Evolutionary conservation across 1,139 yeast species (phyloP).

Genomic region (Arxiozyma telluris): DNA sequence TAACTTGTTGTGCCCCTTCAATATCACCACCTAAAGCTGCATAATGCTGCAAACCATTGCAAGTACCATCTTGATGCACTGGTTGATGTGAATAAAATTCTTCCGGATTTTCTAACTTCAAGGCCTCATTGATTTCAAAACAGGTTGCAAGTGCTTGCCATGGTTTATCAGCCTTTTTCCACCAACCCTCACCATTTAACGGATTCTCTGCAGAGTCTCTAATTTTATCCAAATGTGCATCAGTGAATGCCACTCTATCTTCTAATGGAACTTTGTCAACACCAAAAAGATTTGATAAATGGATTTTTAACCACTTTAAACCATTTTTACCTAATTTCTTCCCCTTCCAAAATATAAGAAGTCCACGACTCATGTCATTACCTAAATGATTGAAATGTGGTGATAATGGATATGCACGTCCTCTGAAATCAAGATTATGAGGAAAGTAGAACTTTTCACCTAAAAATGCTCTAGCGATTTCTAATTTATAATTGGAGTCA

Average conservation of each 20-base stretch:
- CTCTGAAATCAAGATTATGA: conserved; percentile 89
- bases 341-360: conserved; percentile 84
- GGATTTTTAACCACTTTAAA: conserved; percentile 80
- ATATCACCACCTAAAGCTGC: conserved; percentile 96
- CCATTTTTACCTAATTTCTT: conserved; percentile 68
- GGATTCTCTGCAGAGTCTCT: conserved; percentile 68
- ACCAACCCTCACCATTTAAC: conserved; percentile 53
- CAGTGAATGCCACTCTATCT: conserved; percentile 67
- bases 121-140: conserved; percentile 68
- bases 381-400: conserved; percentile 80
- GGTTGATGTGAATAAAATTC: conserved; percentile 74
- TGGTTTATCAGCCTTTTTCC: conserved; percentile 85
- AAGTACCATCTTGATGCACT: conserved; percentile 95
- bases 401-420: conserved; percentile 90
- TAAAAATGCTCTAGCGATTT: conserved; percentile 85
- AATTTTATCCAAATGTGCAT: conserved; percentile 55
- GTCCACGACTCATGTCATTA: conserved; percentile 80
- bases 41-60: conserved; percentile 95
- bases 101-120: conserved; percentile 62
- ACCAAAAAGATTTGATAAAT: conserved; percentile 81
- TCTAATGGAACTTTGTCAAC: conserved; percentile 72
- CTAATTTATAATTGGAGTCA: conserved; percentile 85
- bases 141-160: conserved; percentile 92
- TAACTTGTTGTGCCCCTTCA: conserved; percentile 92
- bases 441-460: conserved; percentile 91